These are phyloP conservation scores for Spergularia azorica DNA, from an alignment of 179 eudicot species.

Conservation along the genomic window DNA sequence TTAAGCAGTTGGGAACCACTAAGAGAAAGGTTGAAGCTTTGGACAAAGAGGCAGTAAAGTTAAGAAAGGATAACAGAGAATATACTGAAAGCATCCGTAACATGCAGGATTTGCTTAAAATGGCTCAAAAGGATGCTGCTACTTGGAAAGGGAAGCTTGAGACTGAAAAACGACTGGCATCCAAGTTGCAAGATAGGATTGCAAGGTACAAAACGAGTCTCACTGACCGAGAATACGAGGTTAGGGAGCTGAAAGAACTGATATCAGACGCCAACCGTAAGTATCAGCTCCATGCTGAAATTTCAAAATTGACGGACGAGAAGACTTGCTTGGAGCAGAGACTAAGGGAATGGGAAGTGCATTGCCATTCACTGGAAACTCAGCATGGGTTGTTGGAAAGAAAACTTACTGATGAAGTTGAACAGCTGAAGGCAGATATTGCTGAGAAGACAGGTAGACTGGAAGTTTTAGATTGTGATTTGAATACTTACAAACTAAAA, in stretches of 20 bases:
- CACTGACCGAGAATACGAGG: constrained; percentile 78
- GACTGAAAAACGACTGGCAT: constrained; percentile 67
- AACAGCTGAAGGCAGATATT: constrained; percentile 51
- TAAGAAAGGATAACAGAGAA: constrained; percentile 57
- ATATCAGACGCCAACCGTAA: constrained; percentile 66
- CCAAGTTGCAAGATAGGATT: constrained; percentile 74
- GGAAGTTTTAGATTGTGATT: constrained; percentile 49
- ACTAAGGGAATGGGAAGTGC: constrained; percentile 70
- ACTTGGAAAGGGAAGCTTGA: constrained; percentile 64
- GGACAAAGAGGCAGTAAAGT: constrained; percentile 51
- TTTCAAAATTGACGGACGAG: constrained; percentile 56
- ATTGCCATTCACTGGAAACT: constrained; percentile 58
- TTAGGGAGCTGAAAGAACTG: constrained; percentile 68
- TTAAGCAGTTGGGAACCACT: constrained; percentile 48
- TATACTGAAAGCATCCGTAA: constrained; percentile 40
- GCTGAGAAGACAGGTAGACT: constrained; percentile 36
- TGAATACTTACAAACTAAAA: constrained; percentile 49
- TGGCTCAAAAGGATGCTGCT: constrained; percentile 60
- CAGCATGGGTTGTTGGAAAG: constrained; percentile 35
- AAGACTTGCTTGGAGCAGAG: constrained; percentile 57
- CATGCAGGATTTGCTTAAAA: constrained; percentile 59
- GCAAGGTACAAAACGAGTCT: constrained; percentile 75
- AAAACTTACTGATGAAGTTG: constrained; percentile 49
- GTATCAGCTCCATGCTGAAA: constrained; percentile 64
- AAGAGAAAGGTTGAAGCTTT: constrained; percentile 52